Percentiles rank a stretch among this genome's conserved stretches.
Conservation (phyloP, 129 eudicot genomes). For the Artemisia annua region DNA sequence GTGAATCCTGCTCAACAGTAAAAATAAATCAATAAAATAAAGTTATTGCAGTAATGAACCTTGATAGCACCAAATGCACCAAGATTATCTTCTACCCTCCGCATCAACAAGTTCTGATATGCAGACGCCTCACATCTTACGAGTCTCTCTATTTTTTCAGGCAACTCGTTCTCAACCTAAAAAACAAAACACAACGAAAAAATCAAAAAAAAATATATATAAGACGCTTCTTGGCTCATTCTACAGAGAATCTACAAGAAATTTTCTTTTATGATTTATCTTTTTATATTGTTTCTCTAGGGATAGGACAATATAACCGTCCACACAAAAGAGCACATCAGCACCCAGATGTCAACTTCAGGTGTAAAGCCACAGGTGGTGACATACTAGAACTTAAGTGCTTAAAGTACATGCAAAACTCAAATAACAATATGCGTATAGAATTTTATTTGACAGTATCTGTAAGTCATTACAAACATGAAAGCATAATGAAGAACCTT, state of each 20-base stretch:
- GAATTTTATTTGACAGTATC: neutral
- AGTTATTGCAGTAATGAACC: conserved; percentile 45
- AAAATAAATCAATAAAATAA: neutral
- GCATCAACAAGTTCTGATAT: conserved; percentile 91
- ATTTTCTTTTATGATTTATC: conserved; percentile 12
- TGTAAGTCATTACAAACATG: neutral
- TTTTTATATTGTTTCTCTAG: neutral
- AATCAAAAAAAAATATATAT: neutral
- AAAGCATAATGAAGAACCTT: conserved; percentile 52
- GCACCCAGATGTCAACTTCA: neutral
- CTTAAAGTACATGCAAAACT: conserved; percentile 17
- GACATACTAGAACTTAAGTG: neutral
- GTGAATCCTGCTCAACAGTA: conserved; percentile 14
- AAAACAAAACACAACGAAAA: conserved; percentile 14
- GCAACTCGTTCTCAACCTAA: conserved; percentile 88
- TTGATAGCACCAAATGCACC: conserved; percentile 86
- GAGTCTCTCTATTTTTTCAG: conserved; percentile 95
- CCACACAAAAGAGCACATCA: neutral
- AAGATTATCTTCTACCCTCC: conserved; percentile 94
- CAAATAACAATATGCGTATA: conserved; percentile 5
- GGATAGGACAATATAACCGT: conserved; percentile 14
- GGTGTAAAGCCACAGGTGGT: conserved; percentile 3
- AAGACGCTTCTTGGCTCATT: conserved; percentile 2
- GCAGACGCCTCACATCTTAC: conserved; percentile 98
- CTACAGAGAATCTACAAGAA: neutral